Conservation (phyloP, 2,329 filamentous ascomycete genomes). For the Anthostomella pinea region DNA sequence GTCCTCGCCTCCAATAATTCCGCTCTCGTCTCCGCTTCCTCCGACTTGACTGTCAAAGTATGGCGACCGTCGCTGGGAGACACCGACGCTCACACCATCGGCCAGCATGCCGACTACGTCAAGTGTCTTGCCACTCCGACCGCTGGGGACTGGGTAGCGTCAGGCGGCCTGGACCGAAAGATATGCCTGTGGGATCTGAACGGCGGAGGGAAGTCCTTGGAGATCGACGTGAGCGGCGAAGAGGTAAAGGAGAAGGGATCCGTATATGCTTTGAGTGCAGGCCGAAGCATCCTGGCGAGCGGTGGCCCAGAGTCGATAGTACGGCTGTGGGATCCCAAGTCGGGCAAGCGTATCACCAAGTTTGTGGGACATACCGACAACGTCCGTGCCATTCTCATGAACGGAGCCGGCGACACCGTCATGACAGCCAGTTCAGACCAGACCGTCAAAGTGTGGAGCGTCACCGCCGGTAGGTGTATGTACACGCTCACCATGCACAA, state of each 20-base stretch:
- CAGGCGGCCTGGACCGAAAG: constrained; percentile 87
- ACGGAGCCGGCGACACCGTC: constrained; percentile 83
- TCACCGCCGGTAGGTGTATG: constrained; percentile 93
- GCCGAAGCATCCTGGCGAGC: constrained; percentile 78
- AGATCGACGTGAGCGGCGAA: constrained; percentile 81
- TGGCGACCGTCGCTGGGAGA: constrained; percentile 75
- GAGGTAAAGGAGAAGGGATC: constrained; percentile 88
- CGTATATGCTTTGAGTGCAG: constrained; percentile 84
- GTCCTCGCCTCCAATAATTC: constrained; percentile 73
- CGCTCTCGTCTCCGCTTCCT: constrained; percentile 83
- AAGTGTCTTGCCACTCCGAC: constrained; percentile 83
- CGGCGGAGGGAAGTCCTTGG: constrained; percentile 79
- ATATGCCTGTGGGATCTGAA: constrained; percentile 93
- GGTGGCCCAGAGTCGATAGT: constrained; percentile 94
- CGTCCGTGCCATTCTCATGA: constrained; percentile 85
- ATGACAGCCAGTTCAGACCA: constrained; percentile 94
- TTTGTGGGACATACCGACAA: constrained; percentile 97
- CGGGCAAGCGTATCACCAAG: constrained; percentile 88
- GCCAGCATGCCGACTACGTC: constrained; percentile 92
- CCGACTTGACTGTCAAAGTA: constrained; percentile 89
- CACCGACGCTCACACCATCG: constrained; percentile 74
- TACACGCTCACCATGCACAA: constrained; percentile 99
- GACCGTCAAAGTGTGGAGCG: constrained; percentile 97
- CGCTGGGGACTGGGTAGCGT: constrained; percentile 80
- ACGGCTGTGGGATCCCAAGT: constrained; percentile 84